Percentiles rank a stretch among this genome's conserved stretches.
phyloP scores from a whole-genome alignment of 176 grass and related monocot species.

The Avena insularis region DNA sequence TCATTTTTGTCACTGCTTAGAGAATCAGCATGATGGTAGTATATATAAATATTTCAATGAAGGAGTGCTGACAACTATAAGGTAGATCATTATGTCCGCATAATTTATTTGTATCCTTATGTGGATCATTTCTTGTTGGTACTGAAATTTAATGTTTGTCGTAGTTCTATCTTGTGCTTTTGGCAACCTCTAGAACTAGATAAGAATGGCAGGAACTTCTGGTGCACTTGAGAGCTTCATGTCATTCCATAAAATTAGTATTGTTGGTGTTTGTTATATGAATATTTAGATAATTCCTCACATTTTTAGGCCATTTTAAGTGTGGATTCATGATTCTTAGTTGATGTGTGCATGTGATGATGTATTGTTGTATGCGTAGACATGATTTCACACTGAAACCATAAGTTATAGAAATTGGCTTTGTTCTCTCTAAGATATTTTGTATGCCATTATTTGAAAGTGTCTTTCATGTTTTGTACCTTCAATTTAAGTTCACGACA shows the following conservation, averaged over 20 bases:
- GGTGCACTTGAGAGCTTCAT: background rate
- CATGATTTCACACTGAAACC: background rate
- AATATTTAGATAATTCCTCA: background rate
- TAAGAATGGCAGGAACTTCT: background rate
- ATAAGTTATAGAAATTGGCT: background rate
- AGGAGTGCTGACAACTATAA: background rate
- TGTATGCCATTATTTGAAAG: background rate
- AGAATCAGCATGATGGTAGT: background rate
- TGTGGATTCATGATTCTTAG: background rate
- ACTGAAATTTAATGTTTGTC: background rate
- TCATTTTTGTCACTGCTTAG: too few relatives aligned
- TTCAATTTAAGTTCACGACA: background rate
- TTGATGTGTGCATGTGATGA: background rate
- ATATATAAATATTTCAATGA: background rate
- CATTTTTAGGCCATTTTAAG: background rate
- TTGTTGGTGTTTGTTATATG: background rate
- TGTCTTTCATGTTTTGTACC: background rate
- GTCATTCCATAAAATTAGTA: background rate
- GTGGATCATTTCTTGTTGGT: background rate
- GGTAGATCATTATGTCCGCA: background rate
- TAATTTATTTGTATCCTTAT: background rate
- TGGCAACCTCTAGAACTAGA: background rate
- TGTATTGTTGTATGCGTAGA: background rate
- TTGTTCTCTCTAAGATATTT: background rate
- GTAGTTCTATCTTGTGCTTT: background rate